phyloP scores from a whole-genome alignment of 106 monocot species.

The Platanthera guangdongensis region DNA sequence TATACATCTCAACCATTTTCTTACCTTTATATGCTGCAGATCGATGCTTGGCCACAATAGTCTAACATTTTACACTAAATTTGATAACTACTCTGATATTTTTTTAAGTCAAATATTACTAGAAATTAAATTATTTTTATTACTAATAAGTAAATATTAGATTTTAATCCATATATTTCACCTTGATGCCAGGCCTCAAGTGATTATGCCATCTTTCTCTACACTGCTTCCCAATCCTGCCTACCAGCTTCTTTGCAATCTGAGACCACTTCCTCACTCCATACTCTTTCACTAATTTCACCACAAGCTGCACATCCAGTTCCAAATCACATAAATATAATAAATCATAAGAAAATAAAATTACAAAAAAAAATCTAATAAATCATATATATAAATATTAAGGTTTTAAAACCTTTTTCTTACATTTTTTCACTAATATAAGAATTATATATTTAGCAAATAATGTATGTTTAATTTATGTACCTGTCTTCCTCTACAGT shows the following conservation, averaged over 20 bases:
- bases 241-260: conserved; percentile 51
- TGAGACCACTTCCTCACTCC: conserved; percentile 69
- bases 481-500: conserved; percentile 7
- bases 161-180: neutral
- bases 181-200: conserved; percentile 78
- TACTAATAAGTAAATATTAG: neutral
- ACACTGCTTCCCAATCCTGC: conserved; percentile 85
- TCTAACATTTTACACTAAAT: too few species aligned
- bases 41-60: too few species aligned
- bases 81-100: too few species aligned
- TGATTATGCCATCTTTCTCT: conserved; percentile 92
- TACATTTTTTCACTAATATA: neutral
- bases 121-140: neutral
- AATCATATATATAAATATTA: neutral
- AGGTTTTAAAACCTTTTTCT: neutral
- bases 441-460: neutral
- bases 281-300: conserved; percentile 54
- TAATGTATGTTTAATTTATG: neutral
- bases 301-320: conserved; percentile 20
- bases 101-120: neutral
- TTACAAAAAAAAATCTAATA: too few species aligned
- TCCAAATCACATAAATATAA: neutral
- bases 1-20: too few species aligned
- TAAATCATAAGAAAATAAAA: neutral
- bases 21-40: too few species aligned